These are phyloP conservation scores for Diaporthe eres DNA, from an alignment of 2,329 filamentous ascomycete genomes.

Conservation along the genomic window DNA sequence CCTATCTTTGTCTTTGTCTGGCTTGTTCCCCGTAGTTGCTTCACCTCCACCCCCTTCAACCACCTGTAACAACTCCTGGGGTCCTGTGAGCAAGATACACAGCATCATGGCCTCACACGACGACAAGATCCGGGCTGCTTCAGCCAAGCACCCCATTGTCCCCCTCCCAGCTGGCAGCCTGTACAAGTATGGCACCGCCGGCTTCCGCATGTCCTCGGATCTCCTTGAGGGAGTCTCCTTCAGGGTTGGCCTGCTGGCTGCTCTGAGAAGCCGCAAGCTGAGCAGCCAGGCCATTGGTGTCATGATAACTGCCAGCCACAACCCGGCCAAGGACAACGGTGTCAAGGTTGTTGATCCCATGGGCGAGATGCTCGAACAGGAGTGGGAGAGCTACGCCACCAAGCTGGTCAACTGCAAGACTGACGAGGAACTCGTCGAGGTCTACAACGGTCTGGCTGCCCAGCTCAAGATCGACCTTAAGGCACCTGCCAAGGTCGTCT, in stretches of 20 bases:
- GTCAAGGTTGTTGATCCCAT: conserved; percentile 97
- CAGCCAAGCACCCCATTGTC: conserved; percentile 73
- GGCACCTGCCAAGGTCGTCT: conserved; percentile 83
- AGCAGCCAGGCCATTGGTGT: conserved; percentile 93
- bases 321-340: conserved; percentile 90
- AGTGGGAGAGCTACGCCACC: conserved; percentile 93
- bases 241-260: conserved; percentile 89
- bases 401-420: conserved; percentile 86
- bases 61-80: conserved; percentile 13
- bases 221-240: conserved; percentile 94
- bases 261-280: conserved; percentile 90
- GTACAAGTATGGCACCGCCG: conserved; percentile 77
- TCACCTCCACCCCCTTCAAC: neutral
- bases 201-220: conserved; percentile 79
- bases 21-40: conserved; percentile 3
- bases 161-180: conserved; percentile 60
- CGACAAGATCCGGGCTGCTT: conserved; percentile 70
- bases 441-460: conserved; percentile 82
- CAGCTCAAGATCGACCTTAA: conserved; percentile 82
- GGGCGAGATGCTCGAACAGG: conserved; percentile 97
- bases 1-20: conserved; percentile 12
- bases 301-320: conserved; percentile 96
- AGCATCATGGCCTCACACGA: conserved; percentile 61
- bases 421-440: conserved; percentile 80
- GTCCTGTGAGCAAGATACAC: conserved; percentile 31